These are phyloP conservation scores for Sanguinoderma infundibulare DNA, from an alignment of 1,284 basidiomycete species.

Conservation along the genomic window DNA sequence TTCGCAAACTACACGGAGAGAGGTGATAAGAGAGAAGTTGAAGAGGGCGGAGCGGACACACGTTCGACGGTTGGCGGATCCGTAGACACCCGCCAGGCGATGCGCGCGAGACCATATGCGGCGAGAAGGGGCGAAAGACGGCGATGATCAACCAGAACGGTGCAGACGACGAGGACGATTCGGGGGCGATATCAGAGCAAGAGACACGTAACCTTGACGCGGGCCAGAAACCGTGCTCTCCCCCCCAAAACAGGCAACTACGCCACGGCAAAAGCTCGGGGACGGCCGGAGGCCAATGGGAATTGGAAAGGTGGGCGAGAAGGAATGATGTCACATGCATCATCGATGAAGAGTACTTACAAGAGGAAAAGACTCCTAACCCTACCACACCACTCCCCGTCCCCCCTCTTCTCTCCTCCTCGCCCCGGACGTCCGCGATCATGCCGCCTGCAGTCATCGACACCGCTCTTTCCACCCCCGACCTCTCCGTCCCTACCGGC, in stretches of 20 bases:
- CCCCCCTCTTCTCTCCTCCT: slow-evolving; percentile 1
- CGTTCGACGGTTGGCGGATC: slow-evolving; percentile 22
- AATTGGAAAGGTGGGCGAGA: neutral
- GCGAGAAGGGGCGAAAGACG: slow-evolving; percentile 13
- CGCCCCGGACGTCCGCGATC: slow-evolving; percentile 28
- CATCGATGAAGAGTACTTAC: slow-evolving; percentile 26
- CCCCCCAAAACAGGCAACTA: too few species aligned
- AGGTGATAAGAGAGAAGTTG: slow-evolving; percentile 1
- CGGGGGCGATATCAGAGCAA: slow-evolving; percentile 5
- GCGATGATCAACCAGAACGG: slow-evolving; percentile 21
- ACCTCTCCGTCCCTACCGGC: slow-evolving; percentile 36
- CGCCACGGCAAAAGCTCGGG: slow-evolving; percentile 24
- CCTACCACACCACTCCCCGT: slow-evolving; percentile 3
- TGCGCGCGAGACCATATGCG: slow-evolving; percentile 11
- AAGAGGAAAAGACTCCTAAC: slow-evolving; percentile 23
- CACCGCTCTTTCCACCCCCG: slow-evolving; percentile 28
- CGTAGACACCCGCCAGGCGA: slow-evolving; percentile 3
- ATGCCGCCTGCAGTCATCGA: slow-evolving; percentile 25
- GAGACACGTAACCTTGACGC: neutral
- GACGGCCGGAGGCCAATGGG: slow-evolving; percentile 14
- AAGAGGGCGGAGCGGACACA: slow-evolving; percentile 5
- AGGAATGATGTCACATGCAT: slow-evolving; percentile 28
- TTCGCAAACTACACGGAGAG: neutral
- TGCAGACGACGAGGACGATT: slow-evolving; percentile 2
- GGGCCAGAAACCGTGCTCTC: slow-evolving; percentile 11